Conservation (phyloP, 192 early-diverging fungal genomes). For the Linnemannia schmuckeri region DNA sequence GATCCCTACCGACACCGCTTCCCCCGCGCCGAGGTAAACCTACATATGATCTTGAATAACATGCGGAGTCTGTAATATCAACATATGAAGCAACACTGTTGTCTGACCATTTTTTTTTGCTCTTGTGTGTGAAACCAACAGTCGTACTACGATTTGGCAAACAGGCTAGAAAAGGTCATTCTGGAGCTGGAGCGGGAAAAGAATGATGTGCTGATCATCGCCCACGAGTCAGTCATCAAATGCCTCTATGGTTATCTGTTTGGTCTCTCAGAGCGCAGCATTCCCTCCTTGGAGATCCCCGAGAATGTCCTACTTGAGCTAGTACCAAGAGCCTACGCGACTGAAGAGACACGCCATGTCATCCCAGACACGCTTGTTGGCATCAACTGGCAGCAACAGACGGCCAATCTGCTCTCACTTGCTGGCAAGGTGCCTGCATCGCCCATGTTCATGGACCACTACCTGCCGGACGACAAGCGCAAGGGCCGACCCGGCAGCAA, state of each 20-base stretch:
- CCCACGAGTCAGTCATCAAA: conserved; percentile 80
- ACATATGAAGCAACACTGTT: neutral
- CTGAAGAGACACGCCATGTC: conserved; percentile 67
- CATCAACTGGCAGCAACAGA: conserved; percentile 47
- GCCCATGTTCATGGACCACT: conserved; percentile 38
- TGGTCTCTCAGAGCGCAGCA: conserved; percentile 77
- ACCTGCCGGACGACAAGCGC: conserved; percentile 25
- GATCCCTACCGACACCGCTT: conserved; percentile 84
- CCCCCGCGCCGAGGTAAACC: conserved; percentile 79
- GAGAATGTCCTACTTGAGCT: conserved; percentile 79
- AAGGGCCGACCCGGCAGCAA: conserved; percentile 9
- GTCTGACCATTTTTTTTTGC: neutral
- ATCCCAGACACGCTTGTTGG: conserved; percentile 34
- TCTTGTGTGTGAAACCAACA: neutral
- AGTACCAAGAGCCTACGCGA: conserved; percentile 81
- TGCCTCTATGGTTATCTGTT: conserved; percentile 86
- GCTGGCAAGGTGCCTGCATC: conserved; percentile 47
- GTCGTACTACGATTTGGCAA: conserved; percentile 87
- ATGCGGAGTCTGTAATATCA: neutral
- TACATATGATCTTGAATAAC: neutral
- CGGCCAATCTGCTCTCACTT: conserved; percentile 27
- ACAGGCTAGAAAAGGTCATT: conserved; percentile 83
- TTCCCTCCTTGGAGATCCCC: conserved; percentile 82
- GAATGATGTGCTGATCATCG: conserved; percentile 87
- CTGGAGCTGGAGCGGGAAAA: conserved; percentile 87